Evolutionary conservation across 441 rosid genomes (phyloP), one percentile per base, ranked within the genome.

Genomic region (Populus hybrid): DNA sequence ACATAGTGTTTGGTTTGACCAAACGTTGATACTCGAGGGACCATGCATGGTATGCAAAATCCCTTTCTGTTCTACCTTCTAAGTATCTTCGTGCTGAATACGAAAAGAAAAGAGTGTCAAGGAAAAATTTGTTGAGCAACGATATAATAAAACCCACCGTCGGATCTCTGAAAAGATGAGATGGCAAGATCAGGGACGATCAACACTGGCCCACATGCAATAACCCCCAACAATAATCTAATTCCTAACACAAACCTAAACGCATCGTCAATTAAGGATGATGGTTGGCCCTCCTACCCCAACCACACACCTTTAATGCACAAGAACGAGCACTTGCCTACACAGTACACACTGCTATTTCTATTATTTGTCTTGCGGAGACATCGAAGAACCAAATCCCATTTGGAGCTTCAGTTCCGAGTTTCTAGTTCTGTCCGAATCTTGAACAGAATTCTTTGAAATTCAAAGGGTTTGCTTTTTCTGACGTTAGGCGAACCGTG

Each of bases 241-340:
- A 5, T 50, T 50, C n/a, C 59, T 50, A 16, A 10, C 21, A 20
- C 18, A 4, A 3, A 6, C 61, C 50, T 50, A 50, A 14, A 50
- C 3, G 59, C 59, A 50, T 5, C 14, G 9, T 5, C 38, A 68
- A 24, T 68, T 8, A 35, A 69, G 29, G 65, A 26, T 10, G 63
- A 18, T 59, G 10, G 76, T 78, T 83, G 76, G 88, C 77, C 82
- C 77, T 71, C 87, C 88, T 70, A 81, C 87, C 72, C 85, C 84
- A 87, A 77, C 88, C 28, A 42, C 74, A 78, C 75, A 67, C 79
- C 84, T 78, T 84, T 72, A 87, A 65, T 81, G 45, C 65, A 64
- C 71, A 64, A 68, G 75, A 72, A 24, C 64, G 31, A 29, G 31
- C 31, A 29, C 31, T 29, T 29, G 31, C 31, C 31, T 29, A 3